Evolutionary conservation across 306 rosid species (phyloP), one percentile per base, ranked within the genome.

Genomic region (Rosa persica): DNA sequence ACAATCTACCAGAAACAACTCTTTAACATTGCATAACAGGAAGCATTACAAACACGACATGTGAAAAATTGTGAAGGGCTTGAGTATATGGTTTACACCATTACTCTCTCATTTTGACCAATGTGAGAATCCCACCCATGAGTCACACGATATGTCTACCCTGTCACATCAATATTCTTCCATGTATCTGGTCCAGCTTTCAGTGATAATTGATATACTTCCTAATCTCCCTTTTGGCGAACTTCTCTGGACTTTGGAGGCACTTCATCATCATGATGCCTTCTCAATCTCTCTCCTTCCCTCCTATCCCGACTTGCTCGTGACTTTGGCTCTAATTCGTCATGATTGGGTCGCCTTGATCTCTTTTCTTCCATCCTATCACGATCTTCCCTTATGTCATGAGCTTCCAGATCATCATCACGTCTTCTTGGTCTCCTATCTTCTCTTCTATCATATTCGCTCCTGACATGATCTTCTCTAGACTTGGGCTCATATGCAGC

Each of bases 351-450:
- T 70, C 70, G 73, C 70, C 70, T 85, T 16, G 85, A 79, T 76
- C 78, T 84, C 80, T 79, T 89, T 69, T 89, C 94, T 22, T 82
- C 81, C 83, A 88, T 84, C 79, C 39, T 66, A 67, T 87, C 87
- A 74, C 72, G 83, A 78, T 81, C 91, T 82, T 83, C 82, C 77
- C 88, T 88, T 76, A 22, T 68, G 67, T 85, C 87, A 76, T 70
- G 81, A 72, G 82, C 89, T 78, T 83, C 88, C 82, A 85, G 83
- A 62, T 90, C 81, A 39, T 49, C 85, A 22, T 51, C 46, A 62
- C 8, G 48, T 72, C 85, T 83, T 84, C 60, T 85, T 54, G 82
- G 80, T 65, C 84, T 76, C 64, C 72, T 86, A 6, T 85, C 97
- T 51, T 88, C 89, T 84, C 83, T 23, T 55, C 69, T 42, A 23